These are phyloP conservation scores for Karstenula rhodostoma DNA, from an alignment of 2,329 filamentous ascomycete genomes.

Conservation along the genomic window DNA sequence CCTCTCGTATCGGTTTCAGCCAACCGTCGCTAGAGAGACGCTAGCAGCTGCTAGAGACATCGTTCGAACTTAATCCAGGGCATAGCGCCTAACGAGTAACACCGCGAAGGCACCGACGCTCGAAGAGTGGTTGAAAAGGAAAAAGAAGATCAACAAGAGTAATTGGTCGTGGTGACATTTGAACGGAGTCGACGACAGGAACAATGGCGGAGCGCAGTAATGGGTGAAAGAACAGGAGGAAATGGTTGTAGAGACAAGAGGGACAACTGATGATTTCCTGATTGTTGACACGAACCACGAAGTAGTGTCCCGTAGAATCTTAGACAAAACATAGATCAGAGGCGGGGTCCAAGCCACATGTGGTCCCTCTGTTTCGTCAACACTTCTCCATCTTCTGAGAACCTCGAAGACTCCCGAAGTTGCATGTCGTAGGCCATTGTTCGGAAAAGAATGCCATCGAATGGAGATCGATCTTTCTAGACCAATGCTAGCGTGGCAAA, in stretches of 20 bases:
- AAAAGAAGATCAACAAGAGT: neutral
- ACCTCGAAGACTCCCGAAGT: neutral
- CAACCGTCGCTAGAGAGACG: neutral
- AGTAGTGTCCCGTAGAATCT: too few relatives aligned
- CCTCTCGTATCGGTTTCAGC: neutral
- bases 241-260: neutral
- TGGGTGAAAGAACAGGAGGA: neutral
- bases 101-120: neutral
- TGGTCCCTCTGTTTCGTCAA: neutral
- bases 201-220: neutral
- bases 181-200: neutral
- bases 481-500: neutral
- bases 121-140: neutral
- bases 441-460: neutral
- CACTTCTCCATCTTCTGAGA: conserved; percentile 3
- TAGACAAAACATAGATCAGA: too few relatives aligned
- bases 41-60: conserved; percentile 4
- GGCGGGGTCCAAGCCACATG: conserved; percentile 1
- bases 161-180: too few relatives aligned
- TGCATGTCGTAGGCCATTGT: neutral
- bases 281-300: too few relatives aligned
- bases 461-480: neutral
- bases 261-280: too few relatives aligned
- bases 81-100: neutral
- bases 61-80: neutral